Percentiles rank a stretch among this genome's conserved stretches.
phyloP scores from a whole-genome alignment of 305 asterid species.

The Fraxinus platypoda region DNA sequence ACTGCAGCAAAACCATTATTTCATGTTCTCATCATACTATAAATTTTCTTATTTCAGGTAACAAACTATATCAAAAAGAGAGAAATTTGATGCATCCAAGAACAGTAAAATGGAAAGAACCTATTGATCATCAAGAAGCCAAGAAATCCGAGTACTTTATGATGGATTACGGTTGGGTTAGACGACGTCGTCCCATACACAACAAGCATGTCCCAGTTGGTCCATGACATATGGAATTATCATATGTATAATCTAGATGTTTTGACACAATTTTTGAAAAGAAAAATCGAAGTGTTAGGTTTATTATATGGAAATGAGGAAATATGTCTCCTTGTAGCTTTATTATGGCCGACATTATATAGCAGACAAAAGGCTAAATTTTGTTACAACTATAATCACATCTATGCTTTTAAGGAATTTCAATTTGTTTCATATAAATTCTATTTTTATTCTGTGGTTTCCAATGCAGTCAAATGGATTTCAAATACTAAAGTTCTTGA shows the following conservation, averaged over 20 bases:
- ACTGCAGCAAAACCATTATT: background rate
- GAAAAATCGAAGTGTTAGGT: background rate
- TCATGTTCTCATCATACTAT: background rate
- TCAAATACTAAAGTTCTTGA: constrained; percentile 12
- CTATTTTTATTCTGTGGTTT: background rate
- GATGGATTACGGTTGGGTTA: constrained; percentile 36
- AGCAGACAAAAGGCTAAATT: constrained; percentile 8
- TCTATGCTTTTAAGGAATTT: background rate
- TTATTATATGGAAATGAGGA: background rate
- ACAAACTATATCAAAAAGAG: constrained; percentile 4
- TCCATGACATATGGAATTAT: constrained; percentile 25
- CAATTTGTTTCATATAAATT: constrained; percentile 3
- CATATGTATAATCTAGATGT: background rate
- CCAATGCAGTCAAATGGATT: constrained; percentile 25
- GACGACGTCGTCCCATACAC: constrained; percentile 35
- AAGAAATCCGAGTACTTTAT: constrained; percentile 24
- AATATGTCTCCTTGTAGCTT: constrained; percentile 3
- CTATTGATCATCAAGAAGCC: background rate
- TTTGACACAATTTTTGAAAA: background rate
- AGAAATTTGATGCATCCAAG: constrained; percentile 12
- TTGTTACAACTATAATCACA: constrained; percentile 21
- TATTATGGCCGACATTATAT: constrained; percentile 35
- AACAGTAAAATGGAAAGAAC: constrained; percentile 2
- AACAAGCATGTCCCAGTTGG: constrained; percentile 27
- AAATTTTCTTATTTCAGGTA: constrained; percentile 9